Base-by-base conservation (phyloP, 2,329 filamentous ascomycete genomes). In the Pseudogymnoascus sp. region DNA sequence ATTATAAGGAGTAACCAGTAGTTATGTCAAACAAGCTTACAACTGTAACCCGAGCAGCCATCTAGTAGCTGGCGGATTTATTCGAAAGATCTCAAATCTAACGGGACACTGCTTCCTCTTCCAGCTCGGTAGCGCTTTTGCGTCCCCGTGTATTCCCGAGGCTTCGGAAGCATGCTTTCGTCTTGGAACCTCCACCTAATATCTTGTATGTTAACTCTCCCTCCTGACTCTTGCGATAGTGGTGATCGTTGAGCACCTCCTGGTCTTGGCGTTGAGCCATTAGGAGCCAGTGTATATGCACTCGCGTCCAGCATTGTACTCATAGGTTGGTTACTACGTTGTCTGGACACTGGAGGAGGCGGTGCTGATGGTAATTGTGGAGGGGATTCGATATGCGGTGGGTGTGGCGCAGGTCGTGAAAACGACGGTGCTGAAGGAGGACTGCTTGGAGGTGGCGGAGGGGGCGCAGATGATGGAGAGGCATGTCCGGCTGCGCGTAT, bases 51-150 rank as follows among this genome's bases (percentile, higher is more conserved):
- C 49, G n/a, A 11, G 29, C 16, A 55, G 29, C n/a, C 16, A 33
- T 55, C n/a, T 55, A 55, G 29, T 55, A 55, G 49, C 49, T 55
- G 33, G 26, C 29, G 11, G 58, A 10, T 68, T 63, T 63, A 72
- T 49, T 69, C 62, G 41, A 71, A 73, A 59, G 81, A 79, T 67
- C 80, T 84, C 72, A 99, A 75, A 78, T 97, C 91, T 69, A 97
- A 78, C 31, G 94, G 94, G 68, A 97, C 92, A 78, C 90, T 97
- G 77, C 92, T 97, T 33, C 92, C 93, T 72, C 93, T 84, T 7
- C 94, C 94, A 37, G 94, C 94, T 66, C 93, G 82, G 75, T 97
- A 99, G 72, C 85, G 86, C 73, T 89, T 92, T 19, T 82, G 77
- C 3, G 84, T 85, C n/a, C 88, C 89, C 1, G 80, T 76, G 71